Percentiles rank a stretch among this genome's conserved stretches.
phyloP scores from a whole-genome alignment of 2,329 filamentous ascomycete genomes.

The Ploettnerulaceae sp. region DNA sequence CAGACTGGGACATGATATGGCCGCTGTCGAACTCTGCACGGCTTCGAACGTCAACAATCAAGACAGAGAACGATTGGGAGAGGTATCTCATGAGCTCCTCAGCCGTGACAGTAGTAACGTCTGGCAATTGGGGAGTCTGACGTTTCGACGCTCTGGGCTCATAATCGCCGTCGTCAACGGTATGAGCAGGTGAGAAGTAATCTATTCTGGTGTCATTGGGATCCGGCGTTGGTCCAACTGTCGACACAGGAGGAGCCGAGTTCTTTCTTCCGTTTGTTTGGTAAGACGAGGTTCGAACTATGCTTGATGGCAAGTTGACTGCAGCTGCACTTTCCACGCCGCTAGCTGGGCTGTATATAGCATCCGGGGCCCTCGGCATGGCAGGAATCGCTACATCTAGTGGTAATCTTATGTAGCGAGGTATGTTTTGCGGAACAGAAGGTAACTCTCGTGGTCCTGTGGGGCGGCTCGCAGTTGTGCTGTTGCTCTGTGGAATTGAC shows the following conservation, averaged over 20 bases:
- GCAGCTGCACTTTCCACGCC: slow-evolving; percentile 25
- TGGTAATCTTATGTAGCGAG: slow-evolving; percentile 19
- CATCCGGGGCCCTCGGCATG: slow-evolving; percentile 35
- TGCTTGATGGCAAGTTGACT: slow-evolving; percentile 26
- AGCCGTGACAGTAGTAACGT: slow-evolving; percentile 37
- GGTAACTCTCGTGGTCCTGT: slow-evolving; percentile 32
- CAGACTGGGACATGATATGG: slow-evolving; percentile 77
- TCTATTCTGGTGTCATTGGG: slow-evolving; percentile 20
- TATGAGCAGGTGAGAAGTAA: slow-evolving; percentile 24
- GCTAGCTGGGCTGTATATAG: slow-evolving; percentile 35
- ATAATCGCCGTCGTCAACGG: slow-evolving; percentile 11
- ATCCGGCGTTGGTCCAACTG: slow-evolving; percentile 22
- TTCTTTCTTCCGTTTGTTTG: slow-evolving; percentile 20
- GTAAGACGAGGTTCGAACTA: slow-evolving; percentile 27
- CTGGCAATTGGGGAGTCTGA: slow-evolving; percentile 16
- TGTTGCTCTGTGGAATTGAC: slow-evolving; percentile 2
- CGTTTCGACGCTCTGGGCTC: slow-evolving; percentile 5
- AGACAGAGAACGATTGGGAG: slow-evolving; percentile 53
- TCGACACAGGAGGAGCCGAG: slow-evolving; percentile 27
- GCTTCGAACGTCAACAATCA: slow-evolving; percentile 81
- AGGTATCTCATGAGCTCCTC: slow-evolving; percentile 69
- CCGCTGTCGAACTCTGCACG: slow-evolving; percentile 80
- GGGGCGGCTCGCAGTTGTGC: slow-evolving; percentile 15
- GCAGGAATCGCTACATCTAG: slow-evolving; percentile 27
- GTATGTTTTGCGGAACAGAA: slow-evolving; percentile 20